These are phyloP conservation scores for Clausena lansium DNA, from an alignment of 345 rosid species.

Conservation along the genomic window DNA sequence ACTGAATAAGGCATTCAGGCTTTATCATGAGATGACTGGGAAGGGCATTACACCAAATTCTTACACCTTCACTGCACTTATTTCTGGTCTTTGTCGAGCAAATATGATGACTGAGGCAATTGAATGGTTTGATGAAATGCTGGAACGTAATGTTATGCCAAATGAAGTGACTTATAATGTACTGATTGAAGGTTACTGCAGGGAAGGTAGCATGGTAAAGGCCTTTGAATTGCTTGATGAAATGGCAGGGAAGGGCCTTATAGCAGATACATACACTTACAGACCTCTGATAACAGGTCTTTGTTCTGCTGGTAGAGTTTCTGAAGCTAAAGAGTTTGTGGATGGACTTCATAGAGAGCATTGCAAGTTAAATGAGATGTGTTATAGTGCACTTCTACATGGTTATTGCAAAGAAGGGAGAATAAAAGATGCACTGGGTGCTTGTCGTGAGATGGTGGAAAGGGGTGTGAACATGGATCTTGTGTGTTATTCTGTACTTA, in stretches of 20 bases:
- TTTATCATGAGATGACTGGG: constrained; percentile 81
- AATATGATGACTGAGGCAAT: constrained; percentile 57
- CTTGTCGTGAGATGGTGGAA: constrained; percentile 65
- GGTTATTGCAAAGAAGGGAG: constrained; percentile 88
- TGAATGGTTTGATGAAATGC: constrained; percentile 63
- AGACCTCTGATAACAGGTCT: constrained; percentile 80
- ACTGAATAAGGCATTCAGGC: constrained; percentile 55
- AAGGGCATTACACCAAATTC: constrained; percentile 67
- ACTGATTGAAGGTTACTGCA: constrained; percentile 73
- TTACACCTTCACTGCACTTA: constrained; percentile 68
- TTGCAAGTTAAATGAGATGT: constrained; percentile 69
- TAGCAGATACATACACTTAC: constrained; percentile 80
- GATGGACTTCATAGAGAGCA: constrained; percentile 60
- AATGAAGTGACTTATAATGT: constrained; percentile 83
- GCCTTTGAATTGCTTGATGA: constrained; percentile 65
- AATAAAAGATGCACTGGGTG: constrained; percentile 57
- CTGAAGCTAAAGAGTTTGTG: constrained; percentile 70
- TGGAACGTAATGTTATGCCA: constrained; percentile 49
- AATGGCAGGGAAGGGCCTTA: constrained; percentile 70
- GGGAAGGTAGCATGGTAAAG: constrained; percentile 47
- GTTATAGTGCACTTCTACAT: constrained; percentile 69
- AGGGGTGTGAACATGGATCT: constrained; percentile 82
- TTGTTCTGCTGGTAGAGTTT: constrained; percentile 57
- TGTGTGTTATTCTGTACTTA: constrained; percentile 75
- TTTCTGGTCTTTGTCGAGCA: constrained; percentile 65